These are phyloP conservation scores for Acanthamoeba divionensis DNA, from an alignment of 208 protist genomes.

Conservation along the genomic window DNA sequence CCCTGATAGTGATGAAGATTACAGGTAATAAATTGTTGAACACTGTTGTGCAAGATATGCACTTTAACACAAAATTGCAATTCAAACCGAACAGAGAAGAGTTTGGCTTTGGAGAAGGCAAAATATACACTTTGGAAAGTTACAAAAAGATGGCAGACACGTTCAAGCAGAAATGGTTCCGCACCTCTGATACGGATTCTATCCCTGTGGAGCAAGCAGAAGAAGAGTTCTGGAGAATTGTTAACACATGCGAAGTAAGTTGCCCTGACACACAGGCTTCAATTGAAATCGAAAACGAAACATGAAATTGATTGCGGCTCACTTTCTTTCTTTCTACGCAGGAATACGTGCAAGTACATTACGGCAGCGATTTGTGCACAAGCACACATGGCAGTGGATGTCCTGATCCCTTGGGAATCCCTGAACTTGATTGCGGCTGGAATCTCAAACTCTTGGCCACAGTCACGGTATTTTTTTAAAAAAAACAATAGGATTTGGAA, in stretches of 20 bases:
- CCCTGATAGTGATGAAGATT: neutral
- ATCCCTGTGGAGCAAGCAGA: neutral
- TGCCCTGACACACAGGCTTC: neutral
- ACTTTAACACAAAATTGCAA: no score
- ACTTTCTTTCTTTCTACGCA: neutral
- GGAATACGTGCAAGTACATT: conserved; percentile 61
- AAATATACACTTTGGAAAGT: conserved; percentile 55
- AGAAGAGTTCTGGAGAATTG: conserved; percentile 48
- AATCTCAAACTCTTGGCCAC: conserved; percentile 39
- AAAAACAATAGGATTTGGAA: no score
- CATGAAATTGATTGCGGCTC: no score
- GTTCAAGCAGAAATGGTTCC: conserved; percentile 67
- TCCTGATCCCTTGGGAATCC: conserved; percentile 16
- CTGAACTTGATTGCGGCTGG: conserved; percentile 55
- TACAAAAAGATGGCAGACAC: conserved; percentile 62
- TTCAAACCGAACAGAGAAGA: conserved; percentile 48
- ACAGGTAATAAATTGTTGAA: no score
- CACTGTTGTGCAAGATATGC: no score
- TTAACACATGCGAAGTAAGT: conserved; percentile 46
- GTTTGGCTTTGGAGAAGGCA: conserved; percentile 67
- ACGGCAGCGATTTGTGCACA: conserved; percentile 65
- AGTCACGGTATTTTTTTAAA: neutral
- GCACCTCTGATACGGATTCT: neutral
- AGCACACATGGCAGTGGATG: conserved; percentile 38
- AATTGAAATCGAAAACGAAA: no score